These are phyloP conservation scores for Fusarium marasasianum DNA, from an alignment of 2,329 filamentous ascomycete genomes.

Conservation along the genomic window DNA sequence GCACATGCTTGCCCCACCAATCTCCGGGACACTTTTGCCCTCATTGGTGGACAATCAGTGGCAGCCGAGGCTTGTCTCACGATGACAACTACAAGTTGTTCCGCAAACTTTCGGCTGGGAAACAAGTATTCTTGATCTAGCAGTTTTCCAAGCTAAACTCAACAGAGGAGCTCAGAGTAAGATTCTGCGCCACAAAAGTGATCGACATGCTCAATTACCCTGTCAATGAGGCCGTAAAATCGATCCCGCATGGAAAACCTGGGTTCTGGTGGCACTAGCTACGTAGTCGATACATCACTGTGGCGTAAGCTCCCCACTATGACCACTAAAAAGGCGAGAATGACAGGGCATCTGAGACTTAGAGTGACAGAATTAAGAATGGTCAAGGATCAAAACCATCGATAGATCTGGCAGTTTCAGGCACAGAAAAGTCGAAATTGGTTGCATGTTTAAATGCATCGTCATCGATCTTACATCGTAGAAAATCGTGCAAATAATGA, in stretches of 20 bases:
- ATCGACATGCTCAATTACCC: background rate
- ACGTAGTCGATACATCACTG: background rate
- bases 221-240: background rate
- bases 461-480: background rate
- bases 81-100: background rate
- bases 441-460: background rate
- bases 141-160: too few species aligned
- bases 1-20: background rate
- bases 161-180: background rate
- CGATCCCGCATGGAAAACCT: background rate
- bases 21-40: rapidly evolving
- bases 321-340: background rate
- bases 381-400: background rate
- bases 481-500: background rate
- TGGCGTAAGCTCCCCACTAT: background rate
- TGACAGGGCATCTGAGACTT: background rate
- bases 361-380: background rate
- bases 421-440: background rate
- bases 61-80: background rate
- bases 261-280: background rate
- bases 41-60: background rate
- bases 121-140: background rate
- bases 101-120: background rate
- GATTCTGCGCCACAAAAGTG: background rate
- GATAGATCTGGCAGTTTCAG: background rate